A percentile compares a stretch with the other conserved stretches of the same genome.
Evolutionary conservation across 371 early-diverging fungal genomes (phyloP).

Genomic region (Gilbertella persicaria): DNA sequence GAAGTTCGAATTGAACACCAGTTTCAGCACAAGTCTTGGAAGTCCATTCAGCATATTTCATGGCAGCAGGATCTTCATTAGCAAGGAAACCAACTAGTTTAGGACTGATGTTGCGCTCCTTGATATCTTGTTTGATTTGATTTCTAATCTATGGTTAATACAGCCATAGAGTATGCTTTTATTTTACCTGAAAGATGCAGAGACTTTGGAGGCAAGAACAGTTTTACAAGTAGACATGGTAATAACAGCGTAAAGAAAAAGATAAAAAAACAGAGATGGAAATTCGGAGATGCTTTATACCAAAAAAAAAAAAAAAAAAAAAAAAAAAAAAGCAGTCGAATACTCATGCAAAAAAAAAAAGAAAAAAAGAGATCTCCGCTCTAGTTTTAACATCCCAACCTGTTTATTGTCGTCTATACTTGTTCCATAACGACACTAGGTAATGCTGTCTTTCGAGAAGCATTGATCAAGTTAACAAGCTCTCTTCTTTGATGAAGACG

Average conservation of each 20-base stretch:
- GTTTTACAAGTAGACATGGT: conserved; percentile 55
- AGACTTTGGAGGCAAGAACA: conserved; percentile 61
- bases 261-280: conserved; percentile 6
- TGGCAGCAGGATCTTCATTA: conserved; percentile 92
- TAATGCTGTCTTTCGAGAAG: conserved; percentile 5
- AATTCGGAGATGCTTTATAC: background rate
- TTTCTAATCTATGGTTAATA: conserved; percentile 46
- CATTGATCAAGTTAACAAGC: conserved; percentile 26
- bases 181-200: conserved; percentile 63
- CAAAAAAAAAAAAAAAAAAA: too few relatives aligned
- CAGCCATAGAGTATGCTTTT: too few relatives aligned
- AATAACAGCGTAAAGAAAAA: conserved; percentile 1
- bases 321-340: conserved; percentile 17
- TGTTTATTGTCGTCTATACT: too few relatives aligned
- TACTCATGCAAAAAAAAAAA: conserved; percentile 1
- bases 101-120: conserved; percentile 69
- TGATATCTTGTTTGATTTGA: conserved; percentile 80
- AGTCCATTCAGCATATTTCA: conserved; percentile 89
- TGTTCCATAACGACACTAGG: too few relatives aligned
- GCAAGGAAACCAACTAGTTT: conserved; percentile 94
- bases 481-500: conserved; percentile 50
- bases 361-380: background rate
- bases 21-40: conserved; percentile 89
- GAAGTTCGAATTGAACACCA: conserved; percentile 89
- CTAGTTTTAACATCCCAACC: too few relatives aligned